Conservation (phyloP, 2,329 filamentous ascomycete species). For the Ophiostoma pallidulum region DNA sequence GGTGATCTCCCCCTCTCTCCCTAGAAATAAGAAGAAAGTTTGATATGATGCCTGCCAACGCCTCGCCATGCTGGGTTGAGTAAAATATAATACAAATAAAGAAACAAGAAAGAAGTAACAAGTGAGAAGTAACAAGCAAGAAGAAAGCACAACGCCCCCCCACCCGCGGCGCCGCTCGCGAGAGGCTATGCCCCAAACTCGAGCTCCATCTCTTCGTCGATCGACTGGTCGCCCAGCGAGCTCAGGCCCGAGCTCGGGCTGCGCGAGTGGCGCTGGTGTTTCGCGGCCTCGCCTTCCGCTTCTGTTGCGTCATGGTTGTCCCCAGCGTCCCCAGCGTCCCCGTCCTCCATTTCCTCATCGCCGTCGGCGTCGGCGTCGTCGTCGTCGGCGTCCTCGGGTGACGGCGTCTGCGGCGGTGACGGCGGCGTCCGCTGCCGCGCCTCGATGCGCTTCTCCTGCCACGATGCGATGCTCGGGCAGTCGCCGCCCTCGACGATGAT, state of each 20-base stretch:
- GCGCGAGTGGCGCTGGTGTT: slow-evolving; percentile 27
- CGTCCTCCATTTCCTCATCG: slow-evolving; percentile 13
- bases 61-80: background rate
- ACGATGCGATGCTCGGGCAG: slow-evolving; percentile 56
- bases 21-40: no score
- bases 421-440: slow-evolving; percentile 19
- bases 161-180: background rate
- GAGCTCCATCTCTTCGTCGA: slow-evolving; percentile 39
- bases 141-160: background rate
- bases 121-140: background rate
- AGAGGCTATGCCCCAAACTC: slow-evolving; percentile 18
- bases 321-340: slow-evolving; percentile 8
- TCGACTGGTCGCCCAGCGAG: slow-evolving; percentile 41
- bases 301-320: slow-evolving; percentile 13
- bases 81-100: background rate
- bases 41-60: background rate
- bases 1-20: no score
- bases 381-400: slow-evolving; percentile 5
- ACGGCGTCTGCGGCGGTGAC: slow-evolving; percentile 9
- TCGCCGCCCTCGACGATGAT: slow-evolving; percentile 72
- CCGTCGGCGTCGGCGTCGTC: slow-evolving; percentile 10
- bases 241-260: slow-evolving; percentile 47
- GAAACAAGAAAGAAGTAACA: slow-evolving; percentile 7
- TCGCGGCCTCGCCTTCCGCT: no score
- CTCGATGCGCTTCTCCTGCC: slow-evolving; percentile 37